Evolutionary conservation across 192 early-diverging fungal species (phyloP).

Genomic region (Coemansia erecta): DNA sequence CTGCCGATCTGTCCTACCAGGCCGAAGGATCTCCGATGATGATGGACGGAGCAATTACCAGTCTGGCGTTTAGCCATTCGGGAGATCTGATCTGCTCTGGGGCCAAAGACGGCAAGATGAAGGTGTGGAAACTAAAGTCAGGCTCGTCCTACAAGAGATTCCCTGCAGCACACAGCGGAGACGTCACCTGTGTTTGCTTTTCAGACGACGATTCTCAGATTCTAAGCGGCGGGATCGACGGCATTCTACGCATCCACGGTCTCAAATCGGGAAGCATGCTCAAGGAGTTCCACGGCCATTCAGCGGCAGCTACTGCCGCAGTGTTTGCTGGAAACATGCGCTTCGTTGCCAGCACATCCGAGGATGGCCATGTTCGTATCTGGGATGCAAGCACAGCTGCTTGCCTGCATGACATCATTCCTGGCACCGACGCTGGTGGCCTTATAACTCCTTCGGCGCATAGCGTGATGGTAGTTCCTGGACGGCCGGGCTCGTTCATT

Average conservation of each 20-base stretch:
- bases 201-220: conserved; percentile 76
- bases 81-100: conserved; percentile 83
- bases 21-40: conserved; percentile 79
- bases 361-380: conserved; percentile 81
- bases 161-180: conserved; percentile 79
- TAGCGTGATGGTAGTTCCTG: conserved; percentile 65
- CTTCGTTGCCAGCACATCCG: conserved; percentile 73
- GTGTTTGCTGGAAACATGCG: conserved; percentile 69
- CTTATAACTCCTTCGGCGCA: conserved; percentile 44
- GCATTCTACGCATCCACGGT: conserved; percentile 79
- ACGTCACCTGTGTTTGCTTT: conserved; percentile 78
- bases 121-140: conserved; percentile 79
- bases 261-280: conserved; percentile 89
- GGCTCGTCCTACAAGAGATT: conserved; percentile 74
- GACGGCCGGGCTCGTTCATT: conserved; percentile 63
- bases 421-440: conserved; percentile 52
- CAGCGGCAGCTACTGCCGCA: conserved; percentile 82
- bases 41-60: conserved; percentile 84
- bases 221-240: conserved; percentile 78
- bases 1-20: conserved; percentile 88
- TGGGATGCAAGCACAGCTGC: conserved; percentile 83
- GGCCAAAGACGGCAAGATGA: conserved; percentile 79
- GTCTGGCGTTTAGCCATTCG: conserved; percentile 69
- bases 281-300: conserved; percentile 90
- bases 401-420: conserved; percentile 62